Conservation (phyloP, 345 rosid genomes). For the Salix caprea region DNA sequence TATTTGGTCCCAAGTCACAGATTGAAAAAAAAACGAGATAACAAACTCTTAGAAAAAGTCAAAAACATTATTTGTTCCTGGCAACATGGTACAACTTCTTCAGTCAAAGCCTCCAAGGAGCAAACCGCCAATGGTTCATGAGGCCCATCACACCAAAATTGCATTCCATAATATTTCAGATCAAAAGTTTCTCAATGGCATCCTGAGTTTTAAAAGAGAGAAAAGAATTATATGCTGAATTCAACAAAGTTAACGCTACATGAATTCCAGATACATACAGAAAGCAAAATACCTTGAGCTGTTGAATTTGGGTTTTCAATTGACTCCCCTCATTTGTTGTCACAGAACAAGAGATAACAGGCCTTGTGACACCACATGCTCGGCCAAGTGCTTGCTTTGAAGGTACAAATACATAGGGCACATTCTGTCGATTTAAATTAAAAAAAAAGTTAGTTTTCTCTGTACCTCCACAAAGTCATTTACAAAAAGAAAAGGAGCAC, state of each 20-base stretch:
- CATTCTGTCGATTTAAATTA: conserved; percentile 56
- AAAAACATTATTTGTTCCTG: neutral
- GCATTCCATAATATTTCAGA: conserved; percentile 32
- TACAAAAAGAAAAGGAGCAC: neutral
- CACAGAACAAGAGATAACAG: conserved; percentile 89
- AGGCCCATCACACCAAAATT: conserved; percentile 92
- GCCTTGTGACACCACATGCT: conserved; percentile 95
- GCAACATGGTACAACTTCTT: conserved; percentile 9
- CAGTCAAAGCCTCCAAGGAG: conserved; percentile 29
- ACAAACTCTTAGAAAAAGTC: neutral
- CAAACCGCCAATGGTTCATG: conserved; percentile 31
- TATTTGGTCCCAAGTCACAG: neutral
- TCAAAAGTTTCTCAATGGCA: conserved; percentile 92
- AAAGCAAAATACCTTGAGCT: conserved; percentile 59
- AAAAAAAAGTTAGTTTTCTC: neutral
- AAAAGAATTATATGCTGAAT: neutral
- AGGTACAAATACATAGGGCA: conserved; percentile 95
- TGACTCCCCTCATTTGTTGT: conserved; percentile 82
- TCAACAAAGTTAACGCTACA: neutral
- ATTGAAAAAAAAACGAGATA: neutral
- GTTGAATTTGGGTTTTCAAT: conserved; percentile 77
- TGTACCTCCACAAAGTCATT: neutral
- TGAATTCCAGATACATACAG: neutral
- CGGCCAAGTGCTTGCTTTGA: conserved; percentile 96
- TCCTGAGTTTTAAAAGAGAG: conserved; percentile 45